Base-by-base conservation (phyloP, 805 yeast genomes). In the Grigorovia jiainica region DNA sequence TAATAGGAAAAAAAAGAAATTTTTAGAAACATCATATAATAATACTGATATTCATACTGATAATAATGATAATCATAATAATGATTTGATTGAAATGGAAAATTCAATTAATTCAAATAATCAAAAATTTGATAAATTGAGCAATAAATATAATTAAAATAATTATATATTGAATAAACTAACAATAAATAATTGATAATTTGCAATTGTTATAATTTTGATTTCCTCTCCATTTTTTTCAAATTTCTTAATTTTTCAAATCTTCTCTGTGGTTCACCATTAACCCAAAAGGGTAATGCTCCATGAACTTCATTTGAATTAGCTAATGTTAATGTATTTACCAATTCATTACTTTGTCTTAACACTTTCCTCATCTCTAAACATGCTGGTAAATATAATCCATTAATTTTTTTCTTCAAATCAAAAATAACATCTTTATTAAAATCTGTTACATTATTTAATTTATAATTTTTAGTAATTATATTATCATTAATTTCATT, bases 201-300 rank as follows among this genome's bases (percentile, higher is more conserved):
- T n/a, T n/a, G n/a, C n/a, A n/a, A n/a, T n/a, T n/a, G n/a, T 27
- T 13, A 27, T 10, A 27, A 15, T 27, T 27, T 20, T 34, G 25
- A 17, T 9, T 25, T 31, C 39, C 20, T 82, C 87, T 54, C n/a
- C n/a, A n/a, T 27, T 13, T 27, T 66, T 57, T 75, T 79, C 38
- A 60, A 59, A 32, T 76, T 68, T 53, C 44, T 42, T 29, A 85
- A 59, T 51, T 70, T 69, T 30, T 61, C 61, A 57, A 85, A 86
- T 38, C 87, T 74, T 43, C 61, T 49, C 59, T 83, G 92, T 0
- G 95, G 95, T 44, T 72, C 69, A 33, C 90, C 89, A 40, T 71
- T 65, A 33, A 80, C 64, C 83, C 92, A 87, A 53, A 75, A 75
- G 41, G 70, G 68, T 44, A 84, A 69, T 1, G 95, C 95, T 41